A percentile compares a stretch with the other conserved stretches of the same genome.
These are phyloP conservation scores for Phytophthora idaei DNA, from an alignment of 352 stramenopile species.

Conservation along the genomic window DNA sequence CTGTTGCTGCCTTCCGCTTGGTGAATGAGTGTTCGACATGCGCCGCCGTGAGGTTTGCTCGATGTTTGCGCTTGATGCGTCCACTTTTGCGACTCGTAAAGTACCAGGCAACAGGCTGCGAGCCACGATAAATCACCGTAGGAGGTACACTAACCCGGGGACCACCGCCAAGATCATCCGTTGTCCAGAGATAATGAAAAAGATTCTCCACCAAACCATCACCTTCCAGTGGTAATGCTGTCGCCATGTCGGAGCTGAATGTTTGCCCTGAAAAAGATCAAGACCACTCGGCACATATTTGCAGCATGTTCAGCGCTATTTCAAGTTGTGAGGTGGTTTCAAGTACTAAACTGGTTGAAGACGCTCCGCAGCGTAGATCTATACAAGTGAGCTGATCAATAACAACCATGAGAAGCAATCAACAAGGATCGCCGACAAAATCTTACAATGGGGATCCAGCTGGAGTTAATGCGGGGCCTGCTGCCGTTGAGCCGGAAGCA, in stretches of 20 bases:
- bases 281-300: slow-evolving; percentile 17
- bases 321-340: slow-evolving; percentile 31
- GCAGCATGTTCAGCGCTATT: slow-evolving; percentile 27
- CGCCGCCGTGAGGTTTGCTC: slow-evolving; percentile 90
- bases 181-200: slow-evolving; percentile 90
- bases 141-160: slow-evolving; percentile 92
- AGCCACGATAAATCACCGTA: slow-evolving; percentile 94
- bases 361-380: not conserved
- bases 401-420: slow-evolving; percentile 26
- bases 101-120: slow-evolving; percentile 94
- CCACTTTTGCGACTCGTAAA: slow-evolving; percentile 89
- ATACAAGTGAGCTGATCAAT: not conserved
- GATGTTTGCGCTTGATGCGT: slow-evolving; percentile 93
- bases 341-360: slow-evolving; percentile 8
- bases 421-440: slow-evolving; percentile 24
- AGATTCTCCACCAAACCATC: slow-evolving; percentile 90
- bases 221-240: slow-evolving; percentile 73
- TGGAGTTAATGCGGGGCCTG: not conserved
- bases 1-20: slow-evolving; percentile 75
- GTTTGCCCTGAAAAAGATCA: slow-evolving; percentile 1
- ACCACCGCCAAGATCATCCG: slow-evolving; percentile 90
- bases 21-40: slow-evolving; percentile 95
- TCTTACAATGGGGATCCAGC: slow-evolving; percentile 12
- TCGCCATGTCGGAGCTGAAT: slow-evolving; percentile 46
- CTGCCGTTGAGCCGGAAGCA: slow-evolving; percentile 34